phyloP scores from a whole-genome alignment of 129 eudicot species.

The Kitagawia praeruptora region DNA sequence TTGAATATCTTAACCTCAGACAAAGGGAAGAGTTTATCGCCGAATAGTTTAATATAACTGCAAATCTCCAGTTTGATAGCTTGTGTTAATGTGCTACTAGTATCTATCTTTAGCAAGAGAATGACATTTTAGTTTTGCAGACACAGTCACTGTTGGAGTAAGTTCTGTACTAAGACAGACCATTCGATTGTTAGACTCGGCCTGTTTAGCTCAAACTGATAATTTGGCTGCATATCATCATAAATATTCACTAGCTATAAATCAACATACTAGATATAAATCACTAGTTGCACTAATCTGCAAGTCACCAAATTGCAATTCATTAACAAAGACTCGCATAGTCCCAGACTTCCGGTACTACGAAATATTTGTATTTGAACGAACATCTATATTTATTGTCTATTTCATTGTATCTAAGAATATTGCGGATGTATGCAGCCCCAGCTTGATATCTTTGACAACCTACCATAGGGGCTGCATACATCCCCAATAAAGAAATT shows the following conservation, averaged over 20 bases:
- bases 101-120: not conserved
- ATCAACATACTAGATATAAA: not conserved
- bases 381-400: not conserved
- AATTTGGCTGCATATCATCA: not conserved
- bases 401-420: no score
- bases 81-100: not conserved
- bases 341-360: not conserved
- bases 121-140: not conserved
- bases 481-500: no score
- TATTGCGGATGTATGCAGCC: no score
- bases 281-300: not conserved
- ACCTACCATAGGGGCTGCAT: no score
- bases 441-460: no score
- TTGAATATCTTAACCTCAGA: not conserved
- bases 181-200: not conserved
- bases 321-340: not conserved
- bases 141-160: not conserved
- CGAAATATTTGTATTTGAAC: not conserved
- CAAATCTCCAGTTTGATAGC: not conserved
- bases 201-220: not conserved
- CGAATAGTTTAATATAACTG: not conserved
- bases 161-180: not conserved
- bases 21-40: not conserved
- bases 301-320: no score
- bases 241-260: no score